These are phyloP conservation scores for Cucumis hystrix DNA, from an alignment of 306 rosid species.

Conservation along the genomic window DNA sequence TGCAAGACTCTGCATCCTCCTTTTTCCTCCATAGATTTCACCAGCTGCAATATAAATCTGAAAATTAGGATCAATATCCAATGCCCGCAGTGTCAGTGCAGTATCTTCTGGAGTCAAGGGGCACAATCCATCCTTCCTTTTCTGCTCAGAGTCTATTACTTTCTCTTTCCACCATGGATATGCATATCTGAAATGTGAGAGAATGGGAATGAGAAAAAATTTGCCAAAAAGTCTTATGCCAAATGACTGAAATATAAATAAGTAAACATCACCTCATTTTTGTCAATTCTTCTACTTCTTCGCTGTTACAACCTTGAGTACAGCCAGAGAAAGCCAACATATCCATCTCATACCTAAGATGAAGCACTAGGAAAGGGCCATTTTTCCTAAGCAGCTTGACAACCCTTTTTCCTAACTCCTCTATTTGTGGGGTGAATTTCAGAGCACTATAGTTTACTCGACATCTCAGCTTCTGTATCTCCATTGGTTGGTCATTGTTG, in stretches of 20 bases:
- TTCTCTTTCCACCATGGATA: slow-evolving; percentile 91
- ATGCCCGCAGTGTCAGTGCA: slow-evolving; percentile 58
- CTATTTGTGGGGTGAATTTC: slow-evolving; percentile 57
- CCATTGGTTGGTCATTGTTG: slow-evolving; percentile 56
- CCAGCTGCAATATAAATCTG: slow-evolving; percentile 91
- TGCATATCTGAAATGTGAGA: slow-evolving; percentile 35
- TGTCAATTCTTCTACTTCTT: slow-evolving; percentile 68
- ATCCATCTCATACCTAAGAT: slow-evolving; percentile 89
- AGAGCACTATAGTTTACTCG: slow-evolving; percentile 60
- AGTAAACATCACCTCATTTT: slow-evolving; percentile 54
- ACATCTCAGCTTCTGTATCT: slow-evolving; percentile 74
- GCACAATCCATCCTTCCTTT: slow-evolving; percentile 57
- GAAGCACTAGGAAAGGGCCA: slow-evolving; percentile 84
- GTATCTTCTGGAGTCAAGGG: slow-evolving; percentile 91
- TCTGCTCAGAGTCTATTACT: slow-evolving; percentile 48
- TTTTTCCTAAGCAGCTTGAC: slow-evolving; percentile 48
- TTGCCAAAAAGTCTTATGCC: neutral
- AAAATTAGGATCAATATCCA: slow-evolving; percentile 55
- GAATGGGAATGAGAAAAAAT: neutral
- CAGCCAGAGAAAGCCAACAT: slow-evolving; percentile 93
- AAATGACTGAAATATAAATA: neutral
- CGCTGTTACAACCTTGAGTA: slow-evolving; percentile 63
- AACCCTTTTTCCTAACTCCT: slow-evolving; percentile 68
- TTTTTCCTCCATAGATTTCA: slow-evolving; percentile 73
- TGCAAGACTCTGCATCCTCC: slow-evolving; percentile 48